A percentile compares a stretch with the other conserved stretches of the same genome.
phyloP scores from a whole-genome alignment of 495 filamentous ascomycete genomes.

The Talaromyces trachyspermus region DNA sequence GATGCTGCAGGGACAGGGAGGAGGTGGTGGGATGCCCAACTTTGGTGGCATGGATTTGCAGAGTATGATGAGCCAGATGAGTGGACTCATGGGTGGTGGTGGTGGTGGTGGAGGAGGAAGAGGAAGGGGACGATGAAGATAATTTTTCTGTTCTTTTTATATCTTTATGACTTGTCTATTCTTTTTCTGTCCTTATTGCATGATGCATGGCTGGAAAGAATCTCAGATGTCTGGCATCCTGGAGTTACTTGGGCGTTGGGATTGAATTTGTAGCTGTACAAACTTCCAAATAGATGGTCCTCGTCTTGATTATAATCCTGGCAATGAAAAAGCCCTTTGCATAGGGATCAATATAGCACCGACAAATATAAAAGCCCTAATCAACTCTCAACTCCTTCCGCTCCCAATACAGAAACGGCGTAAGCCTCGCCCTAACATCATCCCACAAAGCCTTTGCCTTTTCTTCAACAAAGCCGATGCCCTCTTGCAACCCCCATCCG shows the following conservation, averaged over 20 bases:
- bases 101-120: constrained; percentile 29
- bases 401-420: constrained; percentile 1
- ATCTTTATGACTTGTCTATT: not conserved
- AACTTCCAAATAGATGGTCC: not conserved
- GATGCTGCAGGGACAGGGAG: constrained; percentile 50
- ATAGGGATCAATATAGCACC: too few relatives aligned
- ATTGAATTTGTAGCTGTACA: not conserved
- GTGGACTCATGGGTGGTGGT: constrained; percentile 51
- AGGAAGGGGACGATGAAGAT: constrained; percentile 32
- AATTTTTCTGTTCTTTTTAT: not conserved
- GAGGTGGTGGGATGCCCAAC: constrained; percentile 37
- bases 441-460: not conserved
- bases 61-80: constrained; percentile 81
- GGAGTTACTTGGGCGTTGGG: too few relatives aligned
- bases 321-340: too few relatives aligned
- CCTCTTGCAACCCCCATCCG: constrained; percentile 7
- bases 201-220: not conserved
- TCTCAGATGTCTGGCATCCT: not conserved
- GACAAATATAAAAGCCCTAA: not conserved
- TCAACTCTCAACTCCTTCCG: constrained; percentile 3
- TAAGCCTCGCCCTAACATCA: not conserved
- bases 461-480: not conserved
- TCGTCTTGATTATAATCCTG: too few relatives aligned
- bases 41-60: constrained; percentile 71
- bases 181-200: not conserved